Evolutionary conservation across 305 asterid genomes (phyloP).

Genomic region (Solanum hybrid): DNA sequence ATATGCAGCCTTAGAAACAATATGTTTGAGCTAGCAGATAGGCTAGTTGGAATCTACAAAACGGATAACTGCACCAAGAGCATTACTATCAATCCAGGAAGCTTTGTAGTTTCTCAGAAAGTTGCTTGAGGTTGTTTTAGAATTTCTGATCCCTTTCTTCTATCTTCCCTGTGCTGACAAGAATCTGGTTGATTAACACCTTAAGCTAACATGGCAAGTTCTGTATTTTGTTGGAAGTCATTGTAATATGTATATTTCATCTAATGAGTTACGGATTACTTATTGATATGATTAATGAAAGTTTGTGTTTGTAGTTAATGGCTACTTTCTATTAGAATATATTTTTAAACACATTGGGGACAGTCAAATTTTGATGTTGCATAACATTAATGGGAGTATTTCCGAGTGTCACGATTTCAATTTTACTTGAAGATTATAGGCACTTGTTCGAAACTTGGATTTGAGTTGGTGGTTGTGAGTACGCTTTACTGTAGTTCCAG

Average conservation of each 20-base stretch:
- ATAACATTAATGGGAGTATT: background rate
- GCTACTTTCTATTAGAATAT: background rate
- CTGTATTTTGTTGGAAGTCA: background rate
- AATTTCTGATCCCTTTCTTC: background rate
- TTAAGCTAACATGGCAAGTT: constrained; percentile 2
- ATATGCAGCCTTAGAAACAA: constrained; percentile 75
- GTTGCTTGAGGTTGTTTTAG: constrained; percentile 22
- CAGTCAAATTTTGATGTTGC: background rate
- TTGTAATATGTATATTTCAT: background rate
- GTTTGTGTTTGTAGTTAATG: background rate
- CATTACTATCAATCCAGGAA: constrained; percentile 82
- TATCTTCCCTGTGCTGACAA: background rate
- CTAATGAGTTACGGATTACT: background rate
- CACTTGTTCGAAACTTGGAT: background rate
- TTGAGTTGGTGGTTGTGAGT: background rate
- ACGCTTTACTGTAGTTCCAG: background rate
- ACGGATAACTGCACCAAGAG: constrained; percentile 97
- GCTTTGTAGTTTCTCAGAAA: constrained; percentile 73
- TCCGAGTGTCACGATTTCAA: background rate
- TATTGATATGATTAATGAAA: background rate
- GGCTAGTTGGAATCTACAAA: constrained; percentile 87
- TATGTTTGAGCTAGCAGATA: constrained; percentile 93
- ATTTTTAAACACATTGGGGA: too few species aligned
- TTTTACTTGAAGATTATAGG: background rate
- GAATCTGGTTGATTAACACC: background rate